Base-by-base conservation (phyloP, 495 filamentous ascomycete species). In the Podospora pseudopauciseta region DNA sequence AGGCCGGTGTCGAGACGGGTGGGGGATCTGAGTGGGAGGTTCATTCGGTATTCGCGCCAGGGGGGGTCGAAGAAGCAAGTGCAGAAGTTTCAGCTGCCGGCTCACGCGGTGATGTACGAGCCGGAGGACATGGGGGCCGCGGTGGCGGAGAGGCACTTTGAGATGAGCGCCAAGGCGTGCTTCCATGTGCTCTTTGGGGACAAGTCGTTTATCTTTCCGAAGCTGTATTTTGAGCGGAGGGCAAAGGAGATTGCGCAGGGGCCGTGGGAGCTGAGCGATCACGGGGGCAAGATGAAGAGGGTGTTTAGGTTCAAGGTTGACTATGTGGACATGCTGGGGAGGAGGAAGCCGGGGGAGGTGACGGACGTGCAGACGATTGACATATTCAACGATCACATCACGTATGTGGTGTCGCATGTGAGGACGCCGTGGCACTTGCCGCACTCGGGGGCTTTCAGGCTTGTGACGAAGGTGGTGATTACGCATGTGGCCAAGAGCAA, bases 161-260 rank as follows among this genome's bases (percentile, higher is more conserved):
- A 95, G 67, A 85, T 98, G 63, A 94, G 90, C 69, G 87, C 95
- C 18, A 97, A 98, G 77, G 92, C 93, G 1, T 85, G 97, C 39
- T 98, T 97, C 78, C 95, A 98, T 73, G 90, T 97, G 11, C 85
- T 99, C 65, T 98, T 97, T 73, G 95, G 95, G 32, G 95, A 99
- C 76, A 96, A 92, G 78, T 94, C 91, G 79, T 90, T 92, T 56
- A 89, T 99, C 44, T 98, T 96, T 84, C 94, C 96, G 73, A 88
- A 92, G 70, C 83, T 98, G 23, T 93, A 97, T 73, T 89, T 92
- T 72, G 92, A 96, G 77, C 86, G 92, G 64, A 86, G 88, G 77
- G 93, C 92, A 18, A 86, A 89, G 77, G 85, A 91, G 84, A 86
- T 85, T 71, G 87, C 89, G n/a, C 96, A 97, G 80, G 89, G 90